Evolutionary conservation across 2,329 filamentous ascomycete species (phyloP).

Genomic region (Ceratocystis alfenasii): DNA sequence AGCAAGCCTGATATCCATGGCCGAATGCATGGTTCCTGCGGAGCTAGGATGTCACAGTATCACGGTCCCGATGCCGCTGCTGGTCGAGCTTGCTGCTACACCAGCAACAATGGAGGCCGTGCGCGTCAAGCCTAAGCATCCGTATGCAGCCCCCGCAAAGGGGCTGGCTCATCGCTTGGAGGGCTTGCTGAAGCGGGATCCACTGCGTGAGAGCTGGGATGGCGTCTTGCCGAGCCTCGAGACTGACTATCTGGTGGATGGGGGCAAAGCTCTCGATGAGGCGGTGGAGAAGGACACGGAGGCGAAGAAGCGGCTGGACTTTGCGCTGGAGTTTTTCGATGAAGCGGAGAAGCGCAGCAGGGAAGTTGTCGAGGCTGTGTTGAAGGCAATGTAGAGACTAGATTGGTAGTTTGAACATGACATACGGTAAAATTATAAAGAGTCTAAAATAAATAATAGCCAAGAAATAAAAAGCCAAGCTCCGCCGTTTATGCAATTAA

Average conservation of each 20-base stretch:
- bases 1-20: constrained; percentile 34
- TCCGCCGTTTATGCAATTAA: background rate
- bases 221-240: background rate
- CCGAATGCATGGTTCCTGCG: constrained; percentile 37
- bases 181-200: constrained; percentile 32
- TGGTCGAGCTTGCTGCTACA: constrained; percentile 31
- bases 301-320: constrained; percentile 30
- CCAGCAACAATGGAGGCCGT: constrained; percentile 29
- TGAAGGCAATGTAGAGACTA: constrained; percentile 1
- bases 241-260: constrained; percentile 37
- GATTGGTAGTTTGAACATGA: background rate
- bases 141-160: constrained; percentile 29
- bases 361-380: constrained; percentile 30
- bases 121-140: constrained; percentile 31
- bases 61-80: constrained; percentile 33
- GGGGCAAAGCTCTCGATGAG: constrained; percentile 33
- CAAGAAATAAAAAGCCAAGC: constrained; percentile 3
- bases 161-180: constrained; percentile 29
- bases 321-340: constrained; percentile 34
- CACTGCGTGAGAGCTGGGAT: constrained; percentile 27
- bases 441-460: background rate
- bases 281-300: constrained; percentile 33
- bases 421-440: constrained; percentile 2
- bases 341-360: constrained; percentile 32
- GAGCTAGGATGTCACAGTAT: constrained; percentile 38